phyloP scores from a whole-genome alignment of 805 yeast genomes.

The Saccharomycopsis oosterbeekiorum region DNA sequence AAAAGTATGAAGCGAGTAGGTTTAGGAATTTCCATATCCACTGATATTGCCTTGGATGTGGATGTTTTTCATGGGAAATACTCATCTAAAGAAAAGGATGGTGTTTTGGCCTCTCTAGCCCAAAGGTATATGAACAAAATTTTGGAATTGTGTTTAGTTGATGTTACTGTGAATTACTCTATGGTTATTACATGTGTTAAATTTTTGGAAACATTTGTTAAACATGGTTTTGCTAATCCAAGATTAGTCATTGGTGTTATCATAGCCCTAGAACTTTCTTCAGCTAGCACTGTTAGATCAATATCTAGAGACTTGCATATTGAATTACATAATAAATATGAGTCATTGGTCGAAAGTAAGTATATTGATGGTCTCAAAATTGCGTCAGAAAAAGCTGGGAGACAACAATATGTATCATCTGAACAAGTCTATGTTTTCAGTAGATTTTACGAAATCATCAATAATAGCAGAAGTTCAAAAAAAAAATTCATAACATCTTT shows the following conservation, averaged over 20 bases:
- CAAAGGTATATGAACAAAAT: constrained; percentile 49
- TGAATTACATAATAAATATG: constrained; percentile 54
- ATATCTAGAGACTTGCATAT: constrained; percentile 45
- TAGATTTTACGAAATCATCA: constrained; percentile 34
- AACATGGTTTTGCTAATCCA: constrained; percentile 69
- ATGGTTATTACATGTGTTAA: constrained; percentile 35
- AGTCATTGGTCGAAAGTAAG: constrained; percentile 57
- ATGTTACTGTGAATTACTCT: constrained; percentile 28
- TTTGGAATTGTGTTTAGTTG: constrained; percentile 38
- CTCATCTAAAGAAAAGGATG: constrained; percentile 42
- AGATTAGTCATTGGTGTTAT: constrained; percentile 57
- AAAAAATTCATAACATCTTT: constrained; percentile 32
- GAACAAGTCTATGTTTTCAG: constrained; percentile 22
- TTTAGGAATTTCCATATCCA: constrained; percentile 29
- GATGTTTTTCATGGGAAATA: constrained; percentile 48
- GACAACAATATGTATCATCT: constrained; percentile 19
- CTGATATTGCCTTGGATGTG: constrained; percentile 29
- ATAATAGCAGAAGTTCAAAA: constrained; percentile 30
- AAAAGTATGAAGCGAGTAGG: constrained; percentile 34
- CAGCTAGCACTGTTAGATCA: constrained; percentile 31
- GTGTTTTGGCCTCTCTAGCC: constrained; percentile 63
- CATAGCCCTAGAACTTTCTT: constrained; percentile 57
- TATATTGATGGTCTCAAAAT: constrained; percentile 52
- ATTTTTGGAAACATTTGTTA: constrained; percentile 45
- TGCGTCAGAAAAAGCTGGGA: constrained; percentile 32